phyloP scores from a whole-genome alignment of 345 rosid genomes.

The Erucastrum elatum region DNA sequence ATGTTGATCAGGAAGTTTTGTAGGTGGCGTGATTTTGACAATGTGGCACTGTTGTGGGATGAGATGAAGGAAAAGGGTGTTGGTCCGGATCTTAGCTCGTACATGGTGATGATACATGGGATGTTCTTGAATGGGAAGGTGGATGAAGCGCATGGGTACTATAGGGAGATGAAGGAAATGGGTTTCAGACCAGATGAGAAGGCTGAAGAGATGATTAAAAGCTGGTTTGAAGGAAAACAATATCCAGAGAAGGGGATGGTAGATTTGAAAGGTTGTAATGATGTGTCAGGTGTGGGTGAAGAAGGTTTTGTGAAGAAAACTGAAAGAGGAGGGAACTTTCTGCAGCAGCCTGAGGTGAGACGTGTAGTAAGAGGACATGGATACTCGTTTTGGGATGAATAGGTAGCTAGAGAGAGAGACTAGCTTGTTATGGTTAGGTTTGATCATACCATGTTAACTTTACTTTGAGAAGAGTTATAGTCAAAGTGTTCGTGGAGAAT shows the following conservation, averaged over 20 bases:
- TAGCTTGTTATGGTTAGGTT: not conserved
- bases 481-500: not conserved
- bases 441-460: not conserved
- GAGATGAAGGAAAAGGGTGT: conserved; percentile 67
- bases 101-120: conserved; percentile 86
- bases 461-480: not conserved
- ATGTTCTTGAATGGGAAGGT: conserved; percentile 78
- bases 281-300: conserved; percentile 28
- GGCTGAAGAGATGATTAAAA: conserved; percentile 69
- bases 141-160: conserved; percentile 72
- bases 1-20: conserved; percentile 89
- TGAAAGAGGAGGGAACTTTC: conserved; percentile 46
- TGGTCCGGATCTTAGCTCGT: conserved; percentile 77
- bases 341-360: conserved; percentile 62
- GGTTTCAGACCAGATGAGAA: conserved; percentile 63
- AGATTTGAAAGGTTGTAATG: conserved; percentile 29
- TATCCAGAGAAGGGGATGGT: conserved; percentile 39
- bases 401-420: conserved; percentile 8
- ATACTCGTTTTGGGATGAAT: conserved; percentile 62
- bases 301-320: conserved; percentile 35
- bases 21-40: conserved; percentile 77
- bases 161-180: conserved; percentile 75
- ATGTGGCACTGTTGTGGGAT: conserved; percentile 68
- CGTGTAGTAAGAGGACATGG: conserved; percentile 67
- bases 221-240: conserved; percentile 64